Base-by-base conservation (phyloP, 352 stramenopile genomes). In the Phytopythium sindhum region DNA sequence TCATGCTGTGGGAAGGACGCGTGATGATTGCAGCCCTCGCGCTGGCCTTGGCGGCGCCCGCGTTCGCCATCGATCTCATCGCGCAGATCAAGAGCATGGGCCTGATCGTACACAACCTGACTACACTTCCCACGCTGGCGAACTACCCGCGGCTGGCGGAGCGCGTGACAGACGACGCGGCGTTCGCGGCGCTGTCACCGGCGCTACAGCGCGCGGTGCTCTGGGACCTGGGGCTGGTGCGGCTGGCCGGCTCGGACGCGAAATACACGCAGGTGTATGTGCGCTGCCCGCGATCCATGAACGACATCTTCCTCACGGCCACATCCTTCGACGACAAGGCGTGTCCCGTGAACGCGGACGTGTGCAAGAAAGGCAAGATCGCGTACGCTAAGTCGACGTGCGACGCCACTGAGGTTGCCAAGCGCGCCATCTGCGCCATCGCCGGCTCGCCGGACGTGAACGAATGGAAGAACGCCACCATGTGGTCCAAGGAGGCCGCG, bases 251-350 rank as follows among this genome's bases (percentile, higher is more conserved):
- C 10, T 5, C 12, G 10, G 17, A n/a, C 26, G 14, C 10, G 12
- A 15, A 2, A 4, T 78, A 78, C 55, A 31, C 71, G 3, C 69
- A 84, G 31, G 65, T 84, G 1, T 81, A 79, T 57, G 73, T 81
- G 35, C 59, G 61, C 7, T 81, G 75, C 29, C 67, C 61, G 0
- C 63, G 64, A 31, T 75, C 70, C 21, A 84, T 84, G 73, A 73
- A 65, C 53, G 73, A 77, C 63, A 60, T 77, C 28, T 81, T 84
- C 62, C 66, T 65, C 24, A 45, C 57, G 2, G 17, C 61, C 0
- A 5, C 39, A 12, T 26, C 70, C 2, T 72, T 81, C 37, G 65
- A 74, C 31, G 26, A n/a, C 4, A 5, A n/a, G 2, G n/a, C 7
- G n/a, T 55, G 48, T 10, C 5, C 8, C 9, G 24, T 55, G 2